Evolutionary conservation across 371 early-diverging fungal genomes (phyloP).

Genomic region (Entomophthora muscae): DNA sequence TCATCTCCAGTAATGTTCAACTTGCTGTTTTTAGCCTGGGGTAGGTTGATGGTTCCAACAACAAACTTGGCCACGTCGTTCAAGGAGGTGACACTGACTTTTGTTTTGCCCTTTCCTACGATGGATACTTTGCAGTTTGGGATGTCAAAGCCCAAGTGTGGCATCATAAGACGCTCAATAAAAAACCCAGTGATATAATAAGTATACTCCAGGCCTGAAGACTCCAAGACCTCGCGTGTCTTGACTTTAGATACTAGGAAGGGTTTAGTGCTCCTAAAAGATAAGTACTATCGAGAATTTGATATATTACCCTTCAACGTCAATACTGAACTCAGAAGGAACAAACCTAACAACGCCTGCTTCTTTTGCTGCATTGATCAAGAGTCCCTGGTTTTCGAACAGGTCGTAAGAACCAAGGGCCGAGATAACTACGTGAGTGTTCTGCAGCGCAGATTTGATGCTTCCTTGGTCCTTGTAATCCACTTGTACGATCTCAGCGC

Average conservation of each 20-base stretch:
- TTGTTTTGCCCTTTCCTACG: background rate
- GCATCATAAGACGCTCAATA: background rate
- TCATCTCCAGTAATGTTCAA: background rate
- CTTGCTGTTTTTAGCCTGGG: background rate
- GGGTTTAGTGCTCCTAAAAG: too few species aligned
- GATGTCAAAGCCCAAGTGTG: background rate
- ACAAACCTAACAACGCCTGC: background rate
- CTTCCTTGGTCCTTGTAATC: background rate
- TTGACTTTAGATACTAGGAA: background rate
- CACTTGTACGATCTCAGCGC: background rate
- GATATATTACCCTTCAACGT: background rate
- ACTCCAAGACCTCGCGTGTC: background rate
- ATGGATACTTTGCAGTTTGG: background rate
- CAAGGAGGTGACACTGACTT: background rate
- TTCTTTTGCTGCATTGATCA: background rate
- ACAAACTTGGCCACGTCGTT: background rate
- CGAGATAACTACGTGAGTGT: background rate
- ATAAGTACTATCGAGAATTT: too few species aligned
- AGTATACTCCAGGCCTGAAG: background rate
- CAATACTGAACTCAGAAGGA: background rate
- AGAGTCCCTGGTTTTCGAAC: background rate
- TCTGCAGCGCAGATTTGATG: background rate
- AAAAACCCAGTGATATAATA: conserved; percentile 1
- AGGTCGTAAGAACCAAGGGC: background rate
- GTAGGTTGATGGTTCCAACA: background rate